Evolutionary conservation across 2,329 filamentous ascomycete genomes (phyloP), one percentile per base, ranked within the genome.

Genomic region (Blumeriella jaapii): DNA sequence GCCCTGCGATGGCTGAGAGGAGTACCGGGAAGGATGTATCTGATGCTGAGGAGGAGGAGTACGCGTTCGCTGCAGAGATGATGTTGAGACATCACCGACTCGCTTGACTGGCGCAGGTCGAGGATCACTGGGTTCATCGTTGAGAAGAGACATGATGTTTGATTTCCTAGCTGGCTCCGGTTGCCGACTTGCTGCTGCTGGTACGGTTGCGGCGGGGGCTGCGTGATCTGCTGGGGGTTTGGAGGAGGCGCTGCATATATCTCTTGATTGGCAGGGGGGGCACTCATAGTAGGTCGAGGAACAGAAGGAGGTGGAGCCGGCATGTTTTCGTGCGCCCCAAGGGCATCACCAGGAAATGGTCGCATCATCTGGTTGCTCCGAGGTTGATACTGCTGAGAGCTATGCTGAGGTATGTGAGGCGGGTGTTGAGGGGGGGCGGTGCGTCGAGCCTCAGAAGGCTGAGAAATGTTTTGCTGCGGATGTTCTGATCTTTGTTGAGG

Each of bases 141-240:
- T 71, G 3, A 79, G 60, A 41, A 79, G 55, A 0, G 71, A 71
- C 66, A 77, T 74, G 41, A 79, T 65, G 43, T 61, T 78, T 10
- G 72, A 76, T 6, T 67, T 74, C 58, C 77, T 78, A n/a, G 68
- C 63, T 2, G 58, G 53, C 2, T 63, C 55, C 23, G 61, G 62
- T 16, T 59, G 55, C 9, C 61, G 53, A 5, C 57, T 46, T 25
- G 67, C 53, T 24, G 62, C 55, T 17, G 62, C 56, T 14, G 62
- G 52, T n/a, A 62, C 51, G 41, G 34, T 22, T 36, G 39, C 4
- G 46, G 37, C 10, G 39, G 44, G 23, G 43, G 41, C 5, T 41
- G 43, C 9, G 34, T 30, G 14, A 32, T 33, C 11, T 36, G 35
- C 20, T 38, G 36, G 13, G 16, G 34, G 9, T 31, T 32, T 9